Evolutionary conservation across 768 basidiomycete genomes (phyloP).

Genomic region (Suillus subluteus): DNA sequence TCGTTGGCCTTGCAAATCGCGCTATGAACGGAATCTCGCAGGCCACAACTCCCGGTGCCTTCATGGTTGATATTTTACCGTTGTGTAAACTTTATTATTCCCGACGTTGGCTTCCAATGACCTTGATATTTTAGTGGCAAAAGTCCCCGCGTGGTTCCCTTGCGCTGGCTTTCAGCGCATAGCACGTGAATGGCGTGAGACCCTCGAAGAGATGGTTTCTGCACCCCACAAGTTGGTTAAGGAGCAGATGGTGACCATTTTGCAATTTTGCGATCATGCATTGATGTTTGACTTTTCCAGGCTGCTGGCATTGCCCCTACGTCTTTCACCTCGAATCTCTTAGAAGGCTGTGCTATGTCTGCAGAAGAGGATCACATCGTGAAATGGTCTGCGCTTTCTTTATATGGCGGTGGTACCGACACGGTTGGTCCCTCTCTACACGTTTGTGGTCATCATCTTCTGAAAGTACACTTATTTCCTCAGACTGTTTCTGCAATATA

Average conservation of each 20-base stretch:
- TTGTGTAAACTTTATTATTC: neutral
- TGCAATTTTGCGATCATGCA: neutral
- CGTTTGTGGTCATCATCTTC: neutral
- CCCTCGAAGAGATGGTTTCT: neutral
- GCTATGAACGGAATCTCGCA: neutral
- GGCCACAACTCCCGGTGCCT: neutral
- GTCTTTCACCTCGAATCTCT: neutral
- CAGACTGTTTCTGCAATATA: neutral
- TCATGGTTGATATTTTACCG: neutral
- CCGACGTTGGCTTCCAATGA: neutral
- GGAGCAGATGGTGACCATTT: neutral
- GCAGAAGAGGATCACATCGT: neutral
- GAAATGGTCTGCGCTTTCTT: conserved; percentile 1
- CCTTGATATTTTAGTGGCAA: neutral
- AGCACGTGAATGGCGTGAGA: neutral
- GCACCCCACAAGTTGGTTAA: neutral
- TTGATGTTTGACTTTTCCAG: neutral
- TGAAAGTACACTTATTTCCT: neutral
- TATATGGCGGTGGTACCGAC: neutral
- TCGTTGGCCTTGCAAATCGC: neutral
- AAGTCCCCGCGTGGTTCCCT: neutral
- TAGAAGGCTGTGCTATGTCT: neutral
- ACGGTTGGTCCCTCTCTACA: neutral
- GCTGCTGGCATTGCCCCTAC: neutral
- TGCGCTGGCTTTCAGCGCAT: neutral